Base-by-base conservation (phyloP, 2,329 filamentous ascomycete species). In the Colletotrichum tamarilloi region DNA sequence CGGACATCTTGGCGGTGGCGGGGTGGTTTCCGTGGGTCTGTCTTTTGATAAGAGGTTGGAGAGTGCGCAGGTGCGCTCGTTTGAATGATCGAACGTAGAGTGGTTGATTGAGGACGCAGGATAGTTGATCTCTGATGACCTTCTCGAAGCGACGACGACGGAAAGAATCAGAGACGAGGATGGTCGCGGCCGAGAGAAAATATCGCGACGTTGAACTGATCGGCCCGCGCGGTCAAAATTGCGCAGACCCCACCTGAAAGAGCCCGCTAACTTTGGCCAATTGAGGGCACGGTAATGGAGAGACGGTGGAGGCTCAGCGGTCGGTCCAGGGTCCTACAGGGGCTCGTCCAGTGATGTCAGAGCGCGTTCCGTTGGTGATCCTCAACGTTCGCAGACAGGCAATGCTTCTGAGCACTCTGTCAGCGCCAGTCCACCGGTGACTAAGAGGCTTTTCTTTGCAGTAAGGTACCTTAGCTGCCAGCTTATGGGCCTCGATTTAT, bases 181-280 rank as follows among this genome's bases (percentile, higher is more conserved):
- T 46, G 53, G 49, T 19, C 38, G 63, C 52, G 66, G 30, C 52
- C 42, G 30, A 24, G 19, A 12, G 53, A 38, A 70, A 72, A 72
- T 67, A 30, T 74, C 62, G 49, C 62, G 49, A 72, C 30, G 46
- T 30, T 52, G 38, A 35, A 69, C n/a, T n/a, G n/a, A n/a, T n/a
- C 56, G 57, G 64, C 26, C 28, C 22, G 38, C 58, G 35, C 38
- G 30, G 60, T 55, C 66, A 65, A 73, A 70, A 70, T 73, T 70
- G 67, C 60, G 46, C 35, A 70, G 35, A 62, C 70, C 70, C 70
- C 70, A 73, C 67, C 60, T 65, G 59, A 60, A 30, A 14, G 30
- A 65, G 19, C 35, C 67, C 63, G 52, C 42, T 64, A 60, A n/a
- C 42, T 49, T 30, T 35, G 35, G 26, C 67, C 70, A 73, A 73